A percentile compares a stretch with the other conserved stretches of the same genome.
Evolutionary conservation across 805 yeast species (phyloP).

Genomic region (Hanseniaspora nectarophila): DNA sequence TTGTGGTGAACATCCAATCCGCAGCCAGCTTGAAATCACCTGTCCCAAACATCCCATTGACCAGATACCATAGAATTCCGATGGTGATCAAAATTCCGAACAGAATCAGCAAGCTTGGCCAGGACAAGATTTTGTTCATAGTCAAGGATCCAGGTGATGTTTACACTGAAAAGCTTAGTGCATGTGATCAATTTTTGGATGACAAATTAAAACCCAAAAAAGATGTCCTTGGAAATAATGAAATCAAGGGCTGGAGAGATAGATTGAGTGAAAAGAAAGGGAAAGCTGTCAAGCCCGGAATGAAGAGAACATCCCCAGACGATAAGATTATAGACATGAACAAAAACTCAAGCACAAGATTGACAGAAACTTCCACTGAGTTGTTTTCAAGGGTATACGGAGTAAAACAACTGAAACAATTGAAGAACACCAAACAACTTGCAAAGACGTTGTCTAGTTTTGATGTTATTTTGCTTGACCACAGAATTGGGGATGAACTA

Average conservation of each 20-base stretch:
- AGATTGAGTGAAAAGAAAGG: constrained; percentile 3
- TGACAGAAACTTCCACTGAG: constrained; percentile 44
- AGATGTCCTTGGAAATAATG: not conserved
- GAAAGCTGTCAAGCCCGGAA: constrained; percentile 17
- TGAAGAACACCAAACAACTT: constrained; percentile 3
- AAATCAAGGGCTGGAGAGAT: constrained; percentile 10
- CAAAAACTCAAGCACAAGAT: constrained; percentile 2
- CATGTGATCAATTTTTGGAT: constrained; percentile 9
- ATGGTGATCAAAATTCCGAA: constrained; percentile 48
- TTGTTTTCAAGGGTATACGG: constrained; percentile 50
- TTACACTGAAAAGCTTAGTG: constrained; percentile 38
- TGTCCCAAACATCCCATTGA: constrained; percentile 5
- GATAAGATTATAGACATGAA: constrained; percentile 11
- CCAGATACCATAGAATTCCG: constrained; percentile 33
- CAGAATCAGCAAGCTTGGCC: constrained; percentile 37
- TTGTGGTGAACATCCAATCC: constrained; percentile 10
- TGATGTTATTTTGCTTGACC: constrained; percentile 9
- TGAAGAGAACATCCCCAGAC: not conserved
- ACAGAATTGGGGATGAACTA: constrained; percentile 10
- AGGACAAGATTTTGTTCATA: constrained; percentile 44
- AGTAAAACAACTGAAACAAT: constrained; percentile 36
- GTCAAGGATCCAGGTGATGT: constrained; percentile 62
- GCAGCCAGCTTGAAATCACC: constrained; percentile 15
- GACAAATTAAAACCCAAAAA: not conserved
- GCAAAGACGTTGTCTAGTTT: constrained; percentile 4